Conservation (phyloP, 257 asterid species). For the Solanum boliviense region DNA sequence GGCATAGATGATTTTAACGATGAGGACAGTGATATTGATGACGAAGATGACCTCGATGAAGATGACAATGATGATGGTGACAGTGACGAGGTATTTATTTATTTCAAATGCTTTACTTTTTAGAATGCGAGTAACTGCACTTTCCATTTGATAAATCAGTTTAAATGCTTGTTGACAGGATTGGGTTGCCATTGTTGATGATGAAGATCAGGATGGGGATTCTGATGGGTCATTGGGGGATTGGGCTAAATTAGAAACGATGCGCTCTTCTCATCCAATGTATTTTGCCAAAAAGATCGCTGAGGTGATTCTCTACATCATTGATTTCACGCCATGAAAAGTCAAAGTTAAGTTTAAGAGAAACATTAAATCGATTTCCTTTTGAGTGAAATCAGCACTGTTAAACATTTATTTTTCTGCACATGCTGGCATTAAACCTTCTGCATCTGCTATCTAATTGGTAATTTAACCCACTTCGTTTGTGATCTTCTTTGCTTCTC, state of each 20-base stretch:
- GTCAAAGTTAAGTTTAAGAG: background rate
- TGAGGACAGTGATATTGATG: slow-evolving; percentile 62
- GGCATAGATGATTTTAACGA: slow-evolving; percentile 60
- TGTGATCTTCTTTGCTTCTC: slow-evolving; percentile 10
- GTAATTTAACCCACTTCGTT: background rate
- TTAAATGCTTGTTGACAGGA: slow-evolving; percentile 46
- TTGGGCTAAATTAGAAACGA: slow-evolving; percentile 94
- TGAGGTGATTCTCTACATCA: slow-evolving; percentile 39
- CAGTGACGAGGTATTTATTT: slow-evolving; percentile 26
- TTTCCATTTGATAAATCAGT: slow-evolving; percentile 6
- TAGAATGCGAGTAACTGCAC: slow-evolving; percentile 2
- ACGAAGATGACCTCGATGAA: slow-evolving; percentile 49
- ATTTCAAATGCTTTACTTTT: slow-evolving; percentile 1
- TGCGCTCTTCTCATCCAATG: slow-evolving; percentile 96
- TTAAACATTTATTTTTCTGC: background rate
- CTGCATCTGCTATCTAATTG: background rate
- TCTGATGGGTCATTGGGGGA: slow-evolving; percentile 82
- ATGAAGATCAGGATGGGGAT: slow-evolving; percentile 57
- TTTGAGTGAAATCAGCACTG: background rate
- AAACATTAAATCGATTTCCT: background rate
- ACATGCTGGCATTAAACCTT: background rate
- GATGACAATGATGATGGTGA: slow-evolving; percentile 42
- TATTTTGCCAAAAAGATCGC: slow-evolving; percentile 77
- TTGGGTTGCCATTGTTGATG: slow-evolving; percentile 76
- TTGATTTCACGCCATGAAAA: background rate